Evolutionary conservation across 2,329 filamentous ascomycete species (phyloP), one percentile per base, ranked within the genome.

Genomic region (Epichloe sp.): DNA sequence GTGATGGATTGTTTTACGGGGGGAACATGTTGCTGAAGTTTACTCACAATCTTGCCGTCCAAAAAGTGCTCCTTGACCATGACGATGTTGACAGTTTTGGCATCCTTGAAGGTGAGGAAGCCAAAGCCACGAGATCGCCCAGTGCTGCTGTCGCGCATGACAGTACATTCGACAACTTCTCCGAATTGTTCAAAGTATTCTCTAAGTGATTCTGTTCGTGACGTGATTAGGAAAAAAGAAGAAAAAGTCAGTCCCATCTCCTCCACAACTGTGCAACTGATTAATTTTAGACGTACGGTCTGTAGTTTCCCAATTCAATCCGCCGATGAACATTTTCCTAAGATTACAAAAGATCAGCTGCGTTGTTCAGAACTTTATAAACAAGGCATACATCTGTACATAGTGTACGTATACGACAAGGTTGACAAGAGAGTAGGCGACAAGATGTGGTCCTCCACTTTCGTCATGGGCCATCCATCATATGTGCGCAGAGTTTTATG

Each of bases 301-400:
- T 51, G 93, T 97, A 15, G 93, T 98, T 70, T 98, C 93, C 93
- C 93, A 98, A 66, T 98, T 98, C 51, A 98, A 73, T 41, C 93
- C 93, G 62, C 93, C 93, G 69, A 98, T 98, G 62, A 98, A 98
- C 93, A 98, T 98, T 75, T 98, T 98, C 63, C 93, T 98, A 71
- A 63, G 55, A 37, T 15, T 44, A 37, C 17, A 26, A 48, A 23
- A 49, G 46, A 48, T 48, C 26, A 56, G 50, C 37, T 40, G 37
- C 43, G 21, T 40, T 36, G 12, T 37, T 5, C 35, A n/a, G 40
- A 15, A 14, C 7, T 50, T 36, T 6, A 14, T 31, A 17, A 21
- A 12, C 4, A 17, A 36, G 15, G 17, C n/a, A n/a, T 17, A 21
- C 19, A 37, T n/a, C 5, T 14, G 41, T 19, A 10, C 31, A 36